Percentiles rank a stretch among this genome's conserved stretches.
phyloP scores from a whole-genome alignment of 164 flowering plant species.

The Vitis rotundifolia region DNA sequence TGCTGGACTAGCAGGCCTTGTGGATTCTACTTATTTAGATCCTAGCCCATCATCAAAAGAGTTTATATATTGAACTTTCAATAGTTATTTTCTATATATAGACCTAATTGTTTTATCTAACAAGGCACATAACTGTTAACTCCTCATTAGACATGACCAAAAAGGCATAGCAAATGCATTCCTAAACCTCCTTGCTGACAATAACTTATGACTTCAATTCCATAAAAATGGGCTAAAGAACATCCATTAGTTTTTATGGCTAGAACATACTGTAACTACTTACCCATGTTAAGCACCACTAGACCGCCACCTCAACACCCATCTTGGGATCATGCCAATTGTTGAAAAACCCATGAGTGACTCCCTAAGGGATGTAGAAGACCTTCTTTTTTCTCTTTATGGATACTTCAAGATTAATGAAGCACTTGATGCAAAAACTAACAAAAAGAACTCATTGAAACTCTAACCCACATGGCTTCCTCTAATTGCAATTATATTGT shows the following conservation, averaged over 20 bases:
- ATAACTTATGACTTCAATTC: slow-evolving; percentile 65
- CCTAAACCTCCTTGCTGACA: slow-evolving; percentile 73
- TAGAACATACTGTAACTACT: slow-evolving; percentile 75
- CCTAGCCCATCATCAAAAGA: too few relatives aligned
- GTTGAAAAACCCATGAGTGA: slow-evolving; percentile 81
- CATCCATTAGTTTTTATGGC: slow-evolving; percentile 79
- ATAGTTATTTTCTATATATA: too few relatives aligned
- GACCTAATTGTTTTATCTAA: not conserved
- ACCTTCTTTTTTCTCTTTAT: slow-evolving; percentile 73
- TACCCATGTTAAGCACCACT: slow-evolving; percentile 65
- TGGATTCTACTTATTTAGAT: too few relatives aligned
- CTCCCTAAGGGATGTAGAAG: slow-evolving; percentile 70
- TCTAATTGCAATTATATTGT: slow-evolving; percentile 22
- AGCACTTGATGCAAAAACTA: slow-evolving; percentile 41
- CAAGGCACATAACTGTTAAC: slow-evolving; percentile 65
- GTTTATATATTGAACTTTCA: too few relatives aligned
- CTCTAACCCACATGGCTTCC: slow-evolving; percentile 34
- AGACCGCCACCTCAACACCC: slow-evolving; percentile 64
- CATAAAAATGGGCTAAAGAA: slow-evolving; percentile 66
- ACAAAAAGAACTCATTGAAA: slow-evolving; percentile 60
- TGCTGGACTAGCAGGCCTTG: too few relatives aligned
- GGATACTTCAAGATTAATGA: slow-evolving; percentile 57
- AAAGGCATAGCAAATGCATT: slow-evolving; percentile 72
- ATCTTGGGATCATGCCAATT: slow-evolving; percentile 39
- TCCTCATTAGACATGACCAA: slow-evolving; percentile 70